Conservation (phyloP, 768 basidiomycete genomes). For the Auriscalpium vulgare region DNA sequence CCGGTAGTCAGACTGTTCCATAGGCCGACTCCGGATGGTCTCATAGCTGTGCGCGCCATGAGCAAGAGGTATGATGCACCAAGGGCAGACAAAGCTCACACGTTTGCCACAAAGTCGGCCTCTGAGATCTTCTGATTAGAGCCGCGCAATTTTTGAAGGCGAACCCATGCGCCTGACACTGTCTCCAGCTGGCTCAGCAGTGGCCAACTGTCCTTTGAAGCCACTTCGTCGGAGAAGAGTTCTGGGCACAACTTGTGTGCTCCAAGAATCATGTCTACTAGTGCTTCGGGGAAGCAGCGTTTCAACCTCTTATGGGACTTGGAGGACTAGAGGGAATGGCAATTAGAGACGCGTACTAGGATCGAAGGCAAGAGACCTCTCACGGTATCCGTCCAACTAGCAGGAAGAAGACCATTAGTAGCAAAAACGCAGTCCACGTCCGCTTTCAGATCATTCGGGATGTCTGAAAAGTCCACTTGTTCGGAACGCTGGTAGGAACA, state of each 20-base stretch:
- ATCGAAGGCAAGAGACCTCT: not conserved
- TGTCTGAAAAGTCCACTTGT: constrained; percentile 38
- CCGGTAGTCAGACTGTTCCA: constrained; percentile 36
- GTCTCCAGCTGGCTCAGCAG: constrained; percentile 31
- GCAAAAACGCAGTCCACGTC: constrained; percentile 34
- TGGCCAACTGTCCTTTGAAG: constrained; percentile 14
- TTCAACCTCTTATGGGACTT: constrained; percentile 20
- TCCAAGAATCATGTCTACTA: constrained; percentile 26
- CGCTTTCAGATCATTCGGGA: constrained; percentile 31
- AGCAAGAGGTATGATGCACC: not conserved
- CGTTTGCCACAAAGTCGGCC: constrained; percentile 46
- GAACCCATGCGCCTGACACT: constrained; percentile 39
- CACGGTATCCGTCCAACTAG: constrained; percentile 37
- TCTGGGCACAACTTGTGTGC: constrained; percentile 28
- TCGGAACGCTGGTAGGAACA: constrained; percentile 39
- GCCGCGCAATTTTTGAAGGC: constrained; percentile 34
- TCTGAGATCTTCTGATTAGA: constrained; percentile 43
- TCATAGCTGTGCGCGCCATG: constrained; percentile 31
- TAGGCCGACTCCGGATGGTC: constrained; percentile 37
- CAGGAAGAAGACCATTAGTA: constrained; percentile 28
- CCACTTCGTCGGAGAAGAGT: constrained; percentile 30
- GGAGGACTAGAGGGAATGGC: constrained; percentile 16
- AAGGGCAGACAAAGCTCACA: constrained; percentile 29
- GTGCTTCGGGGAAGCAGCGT: constrained; percentile 17
- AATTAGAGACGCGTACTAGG: not conserved